Evolutionary conservation across 306 rosid genomes (phyloP).

Genomic region (Vicia sativa): DNA sequence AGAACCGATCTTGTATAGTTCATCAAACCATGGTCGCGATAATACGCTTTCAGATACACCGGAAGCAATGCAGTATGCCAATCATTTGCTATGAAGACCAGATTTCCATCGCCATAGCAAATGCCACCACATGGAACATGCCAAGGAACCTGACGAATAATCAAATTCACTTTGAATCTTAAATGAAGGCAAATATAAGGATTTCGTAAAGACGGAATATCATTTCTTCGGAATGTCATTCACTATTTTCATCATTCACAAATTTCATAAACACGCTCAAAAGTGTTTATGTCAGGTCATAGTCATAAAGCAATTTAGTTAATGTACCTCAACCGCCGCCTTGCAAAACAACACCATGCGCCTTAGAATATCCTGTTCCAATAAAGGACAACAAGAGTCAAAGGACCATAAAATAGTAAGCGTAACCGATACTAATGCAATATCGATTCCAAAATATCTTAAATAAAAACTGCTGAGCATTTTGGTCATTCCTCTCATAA

Average conservation of each 20-base stretch:
- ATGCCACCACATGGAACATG: slow-evolving; percentile 91
- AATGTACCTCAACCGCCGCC: slow-evolving; percentile 86
- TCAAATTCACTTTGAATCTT: slow-evolving; percentile 13
- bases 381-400: slow-evolving; percentile 42
- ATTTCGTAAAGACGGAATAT: not conserved
- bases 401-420: slow-evolving; percentile 35
- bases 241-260: too few species aligned
- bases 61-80: slow-evolving; percentile 98
- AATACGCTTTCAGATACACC: slow-evolving; percentile 85
- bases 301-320: not conserved
- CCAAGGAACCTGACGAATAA: slow-evolving; percentile 86
- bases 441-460: slow-evolving; percentile 24
- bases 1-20: slow-evolving; percentile 73
- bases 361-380: slow-evolving; percentile 83
- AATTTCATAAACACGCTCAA: too few species aligned
- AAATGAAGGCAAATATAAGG: slow-evolving; percentile 10
- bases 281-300: too few species aligned
- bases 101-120: slow-evolving; percentile 98
- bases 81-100: slow-evolving; percentile 92
- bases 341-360: slow-evolving; percentile 93
- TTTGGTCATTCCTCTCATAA: too few species aligned
- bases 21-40: slow-evolving; percentile 88
- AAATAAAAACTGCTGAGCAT: too few species aligned
- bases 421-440: slow-evolving; percentile 19
- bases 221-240: too few species aligned